Percentiles rank a stretch among this genome's conserved stretches.
phyloP scores from a whole-genome alignment of 2,329 filamentous ascomycete genomes.

The Diplodia corticola region DNA sequence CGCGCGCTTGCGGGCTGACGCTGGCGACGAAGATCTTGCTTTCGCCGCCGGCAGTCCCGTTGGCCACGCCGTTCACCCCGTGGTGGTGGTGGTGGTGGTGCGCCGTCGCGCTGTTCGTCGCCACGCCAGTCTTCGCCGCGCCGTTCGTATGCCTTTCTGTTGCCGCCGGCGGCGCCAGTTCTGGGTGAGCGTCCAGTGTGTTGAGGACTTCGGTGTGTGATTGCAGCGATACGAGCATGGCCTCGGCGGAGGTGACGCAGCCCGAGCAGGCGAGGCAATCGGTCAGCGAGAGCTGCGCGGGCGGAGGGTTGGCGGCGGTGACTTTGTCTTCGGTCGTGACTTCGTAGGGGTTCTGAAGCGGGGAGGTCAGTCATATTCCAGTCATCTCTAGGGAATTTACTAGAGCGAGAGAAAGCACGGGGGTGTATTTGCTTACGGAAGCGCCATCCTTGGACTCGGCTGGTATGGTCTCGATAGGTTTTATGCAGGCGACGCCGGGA shows the following conservation, averaged over 20 bases:
- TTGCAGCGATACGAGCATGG: constrained; percentile 92
- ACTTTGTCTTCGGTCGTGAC: constrained; percentile 89
- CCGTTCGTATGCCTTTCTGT: constrained; percentile 28
- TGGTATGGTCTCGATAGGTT: constrained; percentile 91
- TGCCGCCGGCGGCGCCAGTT: constrained; percentile 41
- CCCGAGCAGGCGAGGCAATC: constrained; percentile 97
- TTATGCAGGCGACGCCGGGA: constrained; percentile 96
- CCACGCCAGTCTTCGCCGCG: constrained; percentile 19
- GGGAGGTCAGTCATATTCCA: background rate
- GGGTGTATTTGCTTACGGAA: constrained; percentile 43
- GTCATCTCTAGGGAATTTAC: background rate
- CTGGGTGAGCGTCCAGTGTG: constrained; percentile 67
- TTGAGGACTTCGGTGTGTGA: constrained; percentile 88
- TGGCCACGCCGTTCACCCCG: constrained; percentile 23
- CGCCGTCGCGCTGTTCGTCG: constrained; percentile 28
- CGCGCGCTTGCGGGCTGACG: constrained; percentile 86
- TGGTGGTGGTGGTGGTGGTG: constrained; percentile 23
- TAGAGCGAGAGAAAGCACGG: background rate
- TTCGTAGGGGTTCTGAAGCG: constrained; percentile 65
- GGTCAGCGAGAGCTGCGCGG: constrained; percentile 91
- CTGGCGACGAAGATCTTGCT: constrained; percentile 85
- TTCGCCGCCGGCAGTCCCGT: constrained; percentile 36
- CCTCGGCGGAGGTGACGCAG: constrained; percentile 95
- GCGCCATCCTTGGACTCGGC: constrained; percentile 51
- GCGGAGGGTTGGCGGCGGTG: constrained; percentile 56